These are phyloP conservation scores for Hirschioporus abietinus DNA, from an alignment of 768 basidiomycete genomes.

Conservation along the genomic window DNA sequence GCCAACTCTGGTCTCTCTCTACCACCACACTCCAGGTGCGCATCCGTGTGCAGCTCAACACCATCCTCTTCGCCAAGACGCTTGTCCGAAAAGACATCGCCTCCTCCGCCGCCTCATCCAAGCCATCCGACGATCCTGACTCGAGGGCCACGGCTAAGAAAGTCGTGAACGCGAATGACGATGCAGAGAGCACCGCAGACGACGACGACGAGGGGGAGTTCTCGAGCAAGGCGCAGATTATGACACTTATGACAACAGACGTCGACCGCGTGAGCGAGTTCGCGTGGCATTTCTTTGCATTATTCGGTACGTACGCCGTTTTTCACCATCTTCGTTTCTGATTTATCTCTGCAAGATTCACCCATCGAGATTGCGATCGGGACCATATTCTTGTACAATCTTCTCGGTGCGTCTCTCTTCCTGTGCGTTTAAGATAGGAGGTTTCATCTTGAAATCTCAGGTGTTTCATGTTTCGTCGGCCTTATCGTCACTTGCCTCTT, in stretches of 20 bases:
- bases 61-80: conserved; percentile 81
- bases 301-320: conserved; percentile 47
- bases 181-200: conserved; percentile 54
- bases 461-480: conserved; percentile 71
- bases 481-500: conserved; percentile 66
- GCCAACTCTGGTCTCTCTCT: conserved; percentile 66
- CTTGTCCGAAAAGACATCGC: conserved; percentile 82
- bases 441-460: conserved; percentile 19
- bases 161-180: conserved; percentile 28
- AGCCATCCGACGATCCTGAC: conserved; percentile 15
- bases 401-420: conserved; percentile 49
- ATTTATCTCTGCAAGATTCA: conserved; percentile 42
- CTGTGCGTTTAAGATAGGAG: not conserved
- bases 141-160: conserved; percentile 20
- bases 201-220: conserved; percentile 42
- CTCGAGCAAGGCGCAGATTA: conserved; percentile 66
- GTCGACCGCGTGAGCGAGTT: conserved; percentile 88
- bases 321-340: not conserved
- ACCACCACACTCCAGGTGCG: conserved; percentile 67
- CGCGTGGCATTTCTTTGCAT: conserved; percentile 68
- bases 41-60: conserved; percentile 72
- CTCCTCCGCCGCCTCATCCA: conserved; percentile 41
- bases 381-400: conserved; percentile 65
- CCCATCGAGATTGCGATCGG: conserved; percentile 77
- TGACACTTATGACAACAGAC: conserved; percentile 95